These are phyloP conservation scores for Rhizopogon vulgaris DNA, from an alignment of 768 basidiomycete species.

Conservation along the genomic window DNA sequence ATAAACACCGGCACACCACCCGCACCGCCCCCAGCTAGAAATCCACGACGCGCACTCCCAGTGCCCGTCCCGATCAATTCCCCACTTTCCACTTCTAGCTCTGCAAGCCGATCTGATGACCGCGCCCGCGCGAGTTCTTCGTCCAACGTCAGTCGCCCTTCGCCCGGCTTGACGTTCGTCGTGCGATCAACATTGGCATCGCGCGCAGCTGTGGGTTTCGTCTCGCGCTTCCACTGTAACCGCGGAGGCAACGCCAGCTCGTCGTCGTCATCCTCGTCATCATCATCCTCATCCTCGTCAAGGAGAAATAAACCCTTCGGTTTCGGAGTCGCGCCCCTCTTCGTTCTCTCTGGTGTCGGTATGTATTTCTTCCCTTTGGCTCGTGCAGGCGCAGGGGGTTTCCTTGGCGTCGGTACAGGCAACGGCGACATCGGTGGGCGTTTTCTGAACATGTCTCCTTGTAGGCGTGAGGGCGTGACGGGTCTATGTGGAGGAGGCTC, in stretches of 20 bases:
- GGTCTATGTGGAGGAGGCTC: conserved; percentile 2
- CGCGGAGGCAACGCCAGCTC: conserved; percentile 28
- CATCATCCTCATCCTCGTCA: conserved; percentile 22
- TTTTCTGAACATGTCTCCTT: conserved; percentile 43
- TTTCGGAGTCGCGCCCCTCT: conserved; percentile 26
- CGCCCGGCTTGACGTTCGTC: conserved; percentile 12
- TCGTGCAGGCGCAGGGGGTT: conserved; percentile 54
- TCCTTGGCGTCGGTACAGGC: conserved; percentile 44
- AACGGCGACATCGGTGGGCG: conserved; percentile 64
- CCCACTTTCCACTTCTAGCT: conserved; percentile 38
- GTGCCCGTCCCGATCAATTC: conserved; percentile 44
- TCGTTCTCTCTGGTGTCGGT: conserved; percentile 10
- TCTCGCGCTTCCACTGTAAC: neutral
- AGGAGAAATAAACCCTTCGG: conserved; percentile 11
- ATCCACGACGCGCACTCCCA: conserved; percentile 48
- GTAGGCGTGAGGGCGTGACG: conserved; percentile 11
- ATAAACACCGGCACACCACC: conserved; percentile 68
- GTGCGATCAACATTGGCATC: neutral
- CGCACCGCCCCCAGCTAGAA: conserved; percentile 70
- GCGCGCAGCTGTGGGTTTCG: neutral
- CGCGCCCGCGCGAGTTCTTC: conserved; percentile 53
- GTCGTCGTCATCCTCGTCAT: conserved; percentile 31
- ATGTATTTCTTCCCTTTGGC: neutral
- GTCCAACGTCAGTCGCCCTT: conserved; percentile 54
- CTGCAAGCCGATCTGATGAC: conserved; percentile 30